phyloP scores from a whole-genome alignment of 2,329 filamentous ascomycete genomes.

The Clonostachys rosea region DNA sequence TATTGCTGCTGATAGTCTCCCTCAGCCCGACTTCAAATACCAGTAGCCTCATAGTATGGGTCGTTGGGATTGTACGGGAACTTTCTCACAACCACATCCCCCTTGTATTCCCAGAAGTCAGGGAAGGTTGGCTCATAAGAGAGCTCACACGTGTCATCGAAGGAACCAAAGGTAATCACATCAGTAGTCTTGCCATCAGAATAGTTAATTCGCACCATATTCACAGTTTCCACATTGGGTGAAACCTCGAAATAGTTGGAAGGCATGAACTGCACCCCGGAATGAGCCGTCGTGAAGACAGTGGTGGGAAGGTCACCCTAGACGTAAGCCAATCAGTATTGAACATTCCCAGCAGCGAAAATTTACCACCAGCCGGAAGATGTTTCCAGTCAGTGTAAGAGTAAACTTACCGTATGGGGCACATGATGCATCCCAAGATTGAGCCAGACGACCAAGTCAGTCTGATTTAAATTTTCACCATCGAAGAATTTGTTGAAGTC shows the following conservation, averaged over 20 bases:
- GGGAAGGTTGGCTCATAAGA: background rate
- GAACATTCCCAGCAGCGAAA: no score
- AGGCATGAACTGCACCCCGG: constrained; percentile 2
- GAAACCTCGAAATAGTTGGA: background rate
- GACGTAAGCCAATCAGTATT: no score
- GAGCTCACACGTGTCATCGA: background rate
- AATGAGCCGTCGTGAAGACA: constrained; percentile 4
- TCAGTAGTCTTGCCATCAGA: no score
- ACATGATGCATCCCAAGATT: constrained; percentile 53
- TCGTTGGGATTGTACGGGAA: constrained; percentile 9
- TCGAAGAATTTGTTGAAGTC: constrained; percentile 44
- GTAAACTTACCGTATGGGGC: constrained; percentile 31
- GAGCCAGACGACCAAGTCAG: constrained; percentile 43
- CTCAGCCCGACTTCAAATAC: no score
- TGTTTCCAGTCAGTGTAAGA: no score
- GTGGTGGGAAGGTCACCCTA: constrained; percentile 41
- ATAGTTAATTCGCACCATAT: no score
- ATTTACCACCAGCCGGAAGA: no score
- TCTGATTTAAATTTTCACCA: constrained; percentile 25
- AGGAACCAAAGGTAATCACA: no score
- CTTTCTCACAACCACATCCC: constrained; percentile 11
- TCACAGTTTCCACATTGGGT: no score
- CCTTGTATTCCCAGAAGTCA: constrained; percentile 4
- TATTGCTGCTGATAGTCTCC: no score
- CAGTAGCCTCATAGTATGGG: background rate